Percentiles rank a stretch among this genome's conserved stretches.
phyloP scores from a whole-genome alignment of 2,329 filamentous ascomycete genomes.

The Amesomyces nigricolor region DNA sequence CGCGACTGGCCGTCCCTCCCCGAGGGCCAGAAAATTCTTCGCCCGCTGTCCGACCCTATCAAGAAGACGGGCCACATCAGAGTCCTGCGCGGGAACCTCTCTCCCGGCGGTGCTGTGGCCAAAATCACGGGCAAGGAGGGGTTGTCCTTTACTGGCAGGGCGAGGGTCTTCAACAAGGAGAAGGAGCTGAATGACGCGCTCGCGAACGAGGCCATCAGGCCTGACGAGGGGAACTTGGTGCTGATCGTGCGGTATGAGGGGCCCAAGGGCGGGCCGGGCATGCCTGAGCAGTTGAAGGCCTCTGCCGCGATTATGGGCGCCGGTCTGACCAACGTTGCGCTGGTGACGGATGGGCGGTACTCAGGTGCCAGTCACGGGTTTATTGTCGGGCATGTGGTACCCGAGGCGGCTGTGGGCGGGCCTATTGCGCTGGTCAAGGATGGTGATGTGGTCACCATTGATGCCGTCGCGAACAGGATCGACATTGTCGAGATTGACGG shows the following conservation, averaged over 20 bases:
- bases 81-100: slow-evolving; percentile 80
- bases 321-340: slow-evolving; percentile 75
- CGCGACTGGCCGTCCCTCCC: slow-evolving; percentile 69
- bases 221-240: slow-evolving; percentile 68
- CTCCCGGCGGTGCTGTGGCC: slow-evolving; percentile 82
- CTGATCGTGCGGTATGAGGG: slow-evolving; percentile 91
- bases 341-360: slow-evolving; percentile 90
- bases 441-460: slow-evolving; percentile 80
- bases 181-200: slow-evolving; percentile 70
- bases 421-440: slow-evolving; percentile 78
- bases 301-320: slow-evolving; percentile 91
- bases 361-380: slow-evolving; percentile 85
- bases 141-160: slow-evolving; percentile 70
- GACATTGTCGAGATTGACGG: slow-evolving; percentile 56
- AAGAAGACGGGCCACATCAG: slow-evolving; percentile 83
- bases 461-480: slow-evolving; percentile 75
- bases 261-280: slow-evolving; percentile 86
- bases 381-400: slow-evolving; percentile 88
- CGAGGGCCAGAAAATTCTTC: slow-evolving; percentile 76
- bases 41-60: slow-evolving; percentile 64
- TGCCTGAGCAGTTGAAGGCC: slow-evolving; percentile 91
- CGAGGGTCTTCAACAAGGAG: slow-evolving; percentile 83
- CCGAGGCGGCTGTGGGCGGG: slow-evolving; percentile 82
- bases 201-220: slow-evolving; percentile 48
- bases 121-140: slow-evolving; percentile 98